Evolutionary conservation across 2,329 filamentous ascomycete genomes (phyloP).

Genomic region (Fusarium coicis): DNA sequence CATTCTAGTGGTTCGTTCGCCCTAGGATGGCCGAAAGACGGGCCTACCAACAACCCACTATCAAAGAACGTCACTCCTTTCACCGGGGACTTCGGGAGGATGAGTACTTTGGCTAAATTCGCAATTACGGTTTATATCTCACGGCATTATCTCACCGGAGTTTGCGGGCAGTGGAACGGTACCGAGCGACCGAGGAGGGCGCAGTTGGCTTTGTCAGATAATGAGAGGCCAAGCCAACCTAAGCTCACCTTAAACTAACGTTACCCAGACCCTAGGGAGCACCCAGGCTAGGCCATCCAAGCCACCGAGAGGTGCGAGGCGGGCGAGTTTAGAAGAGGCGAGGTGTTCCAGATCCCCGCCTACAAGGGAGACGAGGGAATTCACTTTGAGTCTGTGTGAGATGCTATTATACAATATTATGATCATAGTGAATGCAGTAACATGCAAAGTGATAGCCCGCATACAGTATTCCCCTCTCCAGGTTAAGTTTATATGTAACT

Average conservation of each 20-base stretch:
- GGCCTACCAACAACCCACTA: not conserved
- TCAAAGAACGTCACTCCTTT: not conserved
- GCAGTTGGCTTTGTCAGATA: slow-evolving; percentile 28
- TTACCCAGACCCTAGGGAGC: slow-evolving; percentile 13
- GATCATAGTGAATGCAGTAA: not conserved
- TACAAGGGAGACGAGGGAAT: not conserved
- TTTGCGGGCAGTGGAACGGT: slow-evolving; percentile 16
- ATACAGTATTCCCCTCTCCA: not conserved
- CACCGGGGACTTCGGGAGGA: not conserved
- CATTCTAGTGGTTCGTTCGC: slow-evolving; percentile 17
- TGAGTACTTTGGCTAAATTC: not conserved
- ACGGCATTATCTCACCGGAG: slow-evolving; percentile 6
- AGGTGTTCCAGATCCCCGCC: slow-evolving; percentile 8
- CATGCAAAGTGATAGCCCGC: not conserved
- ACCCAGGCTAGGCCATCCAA: slow-evolving; percentile 9
- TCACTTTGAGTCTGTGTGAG: not conserved
- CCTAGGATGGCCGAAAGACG: not conserved
- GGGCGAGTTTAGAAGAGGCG: slow-evolving; percentile 22
- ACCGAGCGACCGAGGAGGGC: slow-evolving; percentile 19
- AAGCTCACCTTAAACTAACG: slow-evolving; percentile 18
- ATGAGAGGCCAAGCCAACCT: slow-evolving; percentile 1
- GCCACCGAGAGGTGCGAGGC: slow-evolving; percentile 33
- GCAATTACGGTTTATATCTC: not conserved
- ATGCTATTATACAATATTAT: not conserved
- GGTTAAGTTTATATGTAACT: not conserved